phyloP scores from a whole-genome alignment of 2,329 filamentous ascomycete species.

The Raffaelea ambrosiae region DNA sequence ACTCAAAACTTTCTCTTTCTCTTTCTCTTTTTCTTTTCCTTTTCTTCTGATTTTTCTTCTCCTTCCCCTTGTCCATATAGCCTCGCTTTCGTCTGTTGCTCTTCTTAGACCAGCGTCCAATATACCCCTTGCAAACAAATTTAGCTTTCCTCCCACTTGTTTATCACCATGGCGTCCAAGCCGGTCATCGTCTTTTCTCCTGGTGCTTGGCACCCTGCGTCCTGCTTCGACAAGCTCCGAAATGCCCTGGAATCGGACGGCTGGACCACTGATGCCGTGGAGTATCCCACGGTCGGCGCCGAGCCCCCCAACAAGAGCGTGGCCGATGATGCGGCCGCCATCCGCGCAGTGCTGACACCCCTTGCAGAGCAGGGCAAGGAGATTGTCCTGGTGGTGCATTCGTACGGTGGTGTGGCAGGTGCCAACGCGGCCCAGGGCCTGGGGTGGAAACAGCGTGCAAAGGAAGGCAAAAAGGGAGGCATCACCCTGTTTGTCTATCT shows the following conservation, averaged over 20 bases:
- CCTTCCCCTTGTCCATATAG: not conserved
- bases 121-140: no score
- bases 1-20: not conserved
- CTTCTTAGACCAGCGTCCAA: no score
- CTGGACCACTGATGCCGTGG: conserved; percentile 18
- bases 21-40: not conserved
- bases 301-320: conserved; percentile 14
- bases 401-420: conserved; percentile 16
- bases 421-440: conserved; percentile 20
- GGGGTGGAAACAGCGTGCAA: conserved; percentile 20
- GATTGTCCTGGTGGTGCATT: conserved; percentile 1
- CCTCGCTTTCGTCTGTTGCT: not conserved
- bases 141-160: no score
- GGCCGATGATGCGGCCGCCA: conserved; percentile 16
- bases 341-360: not conserved
- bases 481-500: conserved; percentile 22
- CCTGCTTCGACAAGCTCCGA: conserved; percentile 19
- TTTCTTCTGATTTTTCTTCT: not conserved
- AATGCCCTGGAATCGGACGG: conserved; percentile 18
- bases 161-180: conserved; percentile 17
- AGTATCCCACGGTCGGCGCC: conserved; percentile 24
- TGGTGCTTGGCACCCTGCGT: conserved; percentile 24
- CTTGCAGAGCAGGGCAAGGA: conserved; percentile 1
- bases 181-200: conserved; percentile 20
- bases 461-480: conserved; percentile 23